A percentile compares a stretch with the other conserved stretches of the same genome.
Conservation (phyloP, 345 rosid species). For the Diplotaxis tenuifolia region DNA sequence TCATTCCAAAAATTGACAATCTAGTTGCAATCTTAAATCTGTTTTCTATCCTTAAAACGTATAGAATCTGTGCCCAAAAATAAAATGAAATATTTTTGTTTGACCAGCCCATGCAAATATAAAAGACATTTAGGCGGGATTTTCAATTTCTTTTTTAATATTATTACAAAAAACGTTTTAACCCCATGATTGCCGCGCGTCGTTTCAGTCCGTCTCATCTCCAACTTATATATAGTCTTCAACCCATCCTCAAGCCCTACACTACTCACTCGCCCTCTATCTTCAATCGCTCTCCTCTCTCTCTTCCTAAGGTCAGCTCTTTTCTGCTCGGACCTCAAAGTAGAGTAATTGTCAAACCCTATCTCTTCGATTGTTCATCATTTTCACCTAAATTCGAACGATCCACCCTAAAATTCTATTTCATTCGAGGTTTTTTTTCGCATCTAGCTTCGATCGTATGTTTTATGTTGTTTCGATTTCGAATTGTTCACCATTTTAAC, state of each 20-base stretch:
- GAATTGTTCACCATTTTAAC: not conserved
- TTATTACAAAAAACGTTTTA: not conserved
- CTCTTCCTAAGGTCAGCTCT: not conserved
- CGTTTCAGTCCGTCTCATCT: not conserved
- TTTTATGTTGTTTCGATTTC: not conserved
- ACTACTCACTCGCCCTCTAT: not conserved
- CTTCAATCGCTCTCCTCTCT: not conserved
- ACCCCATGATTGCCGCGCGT: conserved; percentile 3
- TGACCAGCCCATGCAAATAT: no score
- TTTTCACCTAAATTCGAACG: not conserved
- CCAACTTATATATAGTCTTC: not conserved
- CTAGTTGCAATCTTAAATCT: not conserved
- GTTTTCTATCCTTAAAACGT: not conserved
- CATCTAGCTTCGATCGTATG: not conserved
- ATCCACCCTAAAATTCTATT: not conserved
- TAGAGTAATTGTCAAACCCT: not conserved
- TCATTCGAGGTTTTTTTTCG: not conserved
- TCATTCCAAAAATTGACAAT: not conserved
- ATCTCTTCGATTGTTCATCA: not conserved
- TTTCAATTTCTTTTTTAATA: not conserved
- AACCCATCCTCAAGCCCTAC: not conserved
- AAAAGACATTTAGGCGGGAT: not conserved
- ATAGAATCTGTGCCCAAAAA: not conserved
- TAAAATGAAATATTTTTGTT: not conserved
- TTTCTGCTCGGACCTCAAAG: not conserved